Evolutionary conservation across 2,329 filamentous ascomycete species (phyloP).

Genomic region (Graphiopsis chlorocephala): DNA sequence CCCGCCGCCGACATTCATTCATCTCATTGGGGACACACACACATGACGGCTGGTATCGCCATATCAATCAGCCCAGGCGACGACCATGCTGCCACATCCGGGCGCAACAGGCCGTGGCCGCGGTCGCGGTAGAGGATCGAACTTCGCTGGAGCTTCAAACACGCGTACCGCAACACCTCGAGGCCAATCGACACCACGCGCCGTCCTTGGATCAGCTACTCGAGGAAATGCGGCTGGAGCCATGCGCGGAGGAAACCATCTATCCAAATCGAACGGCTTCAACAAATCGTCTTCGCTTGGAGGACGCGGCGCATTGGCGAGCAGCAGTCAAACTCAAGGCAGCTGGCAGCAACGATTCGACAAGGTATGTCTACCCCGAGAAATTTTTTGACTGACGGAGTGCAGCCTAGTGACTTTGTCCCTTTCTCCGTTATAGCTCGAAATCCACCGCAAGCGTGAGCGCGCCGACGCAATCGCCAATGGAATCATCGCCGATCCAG

Average conservation of each 20-base stretch:
- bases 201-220: neutral
- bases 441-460: conserved; percentile 50
- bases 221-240: conserved; percentile 7
- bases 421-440: conserved; percentile 35
- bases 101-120: conserved; percentile 14
- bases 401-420: conserved; percentile 28
- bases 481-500: conserved; percentile 57
- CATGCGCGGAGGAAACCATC: neutral
- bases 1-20: neutral
- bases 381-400: conserved; percentile 24
- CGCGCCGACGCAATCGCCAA: conserved; percentile 51
- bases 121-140: conserved; percentile 14
- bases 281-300: conserved; percentile 1
- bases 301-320: conserved; percentile 7
- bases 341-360: conserved; percentile 24
- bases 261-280: neutral
- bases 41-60: conserved; percentile 9
- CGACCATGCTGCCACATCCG: conserved; percentile 11
- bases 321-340: conserved; percentile 15
- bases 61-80: conserved; percentile 7
- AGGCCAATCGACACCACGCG: conserved; percentile 6
- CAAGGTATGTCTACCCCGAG: conserved; percentile 21
- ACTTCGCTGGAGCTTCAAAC: conserved; percentile 4
- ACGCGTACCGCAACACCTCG: conserved; percentile 3
- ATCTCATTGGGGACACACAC: neutral